Base-by-base conservation (phyloP, 2,329 filamentous ascomycete species). In the Fusarium redolens region DNA sequence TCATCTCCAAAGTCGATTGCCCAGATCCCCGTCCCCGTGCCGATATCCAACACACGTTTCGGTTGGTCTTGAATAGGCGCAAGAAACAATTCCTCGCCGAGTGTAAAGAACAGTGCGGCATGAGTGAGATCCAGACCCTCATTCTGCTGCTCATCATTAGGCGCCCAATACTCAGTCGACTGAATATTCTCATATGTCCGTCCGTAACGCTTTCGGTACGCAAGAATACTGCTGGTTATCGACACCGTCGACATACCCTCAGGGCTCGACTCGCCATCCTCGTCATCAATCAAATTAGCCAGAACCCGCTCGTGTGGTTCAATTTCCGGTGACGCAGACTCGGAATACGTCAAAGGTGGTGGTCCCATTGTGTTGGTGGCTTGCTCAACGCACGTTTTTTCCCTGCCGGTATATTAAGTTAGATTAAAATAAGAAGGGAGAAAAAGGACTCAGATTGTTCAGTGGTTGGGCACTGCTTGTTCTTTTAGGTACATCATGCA, bases 21-120 rank as follows among this genome's bases (percentile, higher is more conserved):
- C 88, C 88, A 89, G 65, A 88, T 86, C 7, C 88, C 88, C 2
- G 87, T 87, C 5, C 89, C 89, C 9, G 88, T 90, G n/a, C 87
- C 86, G 20, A 89, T 78, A 70, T 89, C 87, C 31, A 90, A 78
- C 14, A 79, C 71, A 10, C 71, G 67, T 9, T 15, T 41, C 1
- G 77, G 75, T n/a, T 73, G 62, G 8, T 62, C 48, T 13, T 69
- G 57, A 25, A 80, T 62, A 2, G 78, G 78, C 4, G 76, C 75
- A 5, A 78, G 50, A 37, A 71, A 77, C 9, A 79, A 61, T 47
- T 74, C 51, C 31, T 77, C 69, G 12, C 76, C 75, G 3, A 79
- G 68, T 2, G 72, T 50, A 41, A 78, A 71, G 7, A 72, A 69
- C 15, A 77, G 47, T n/a, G 70, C 77, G 5, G 75, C 73, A 55